Evolutionary conservation across 352 stramenopile species (phyloP).

Genomic region (Phytophthora meadii): DNA sequence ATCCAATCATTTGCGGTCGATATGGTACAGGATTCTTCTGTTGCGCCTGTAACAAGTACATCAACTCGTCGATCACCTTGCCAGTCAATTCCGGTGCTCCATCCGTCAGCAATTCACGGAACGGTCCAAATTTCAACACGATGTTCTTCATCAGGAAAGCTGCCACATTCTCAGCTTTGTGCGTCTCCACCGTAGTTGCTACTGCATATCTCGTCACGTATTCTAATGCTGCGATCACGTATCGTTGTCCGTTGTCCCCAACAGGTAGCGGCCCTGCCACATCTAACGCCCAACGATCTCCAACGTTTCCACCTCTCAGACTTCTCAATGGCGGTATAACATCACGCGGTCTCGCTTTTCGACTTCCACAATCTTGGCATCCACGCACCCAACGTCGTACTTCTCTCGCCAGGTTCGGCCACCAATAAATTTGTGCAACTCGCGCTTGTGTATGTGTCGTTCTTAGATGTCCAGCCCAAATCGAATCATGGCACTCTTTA

Average conservation of each 20-base stretch:
- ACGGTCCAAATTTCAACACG: not conserved
- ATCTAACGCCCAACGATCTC: not conserved
- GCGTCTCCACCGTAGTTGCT: not conserved
- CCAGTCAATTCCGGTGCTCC: not conserved
- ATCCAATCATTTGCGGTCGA: too few species aligned
- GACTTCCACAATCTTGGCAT: not conserved
- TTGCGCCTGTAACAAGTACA: too few species aligned
- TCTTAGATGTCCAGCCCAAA: not conserved
- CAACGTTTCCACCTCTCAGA: not conserved
- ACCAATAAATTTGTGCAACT: not conserved
- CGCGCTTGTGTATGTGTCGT: not conserved
- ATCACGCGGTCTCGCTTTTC: not conserved
- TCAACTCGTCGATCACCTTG: too few species aligned
- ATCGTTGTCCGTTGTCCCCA: not conserved
- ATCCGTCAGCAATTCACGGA: not conserved
- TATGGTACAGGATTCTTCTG: too few species aligned
- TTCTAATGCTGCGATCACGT: not conserved
- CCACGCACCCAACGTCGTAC: not conserved
- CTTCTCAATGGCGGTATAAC: conserved; percentile 3
- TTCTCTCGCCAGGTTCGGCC: not conserved
- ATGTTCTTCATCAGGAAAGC: not conserved
- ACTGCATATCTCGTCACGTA: not conserved
- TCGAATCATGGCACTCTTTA: not conserved
- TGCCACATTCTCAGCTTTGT: not conserved
- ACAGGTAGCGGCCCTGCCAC: not conserved